Base-by-base conservation (phyloP, 805 yeast species). In the Kodamaea restingae region DNA sequence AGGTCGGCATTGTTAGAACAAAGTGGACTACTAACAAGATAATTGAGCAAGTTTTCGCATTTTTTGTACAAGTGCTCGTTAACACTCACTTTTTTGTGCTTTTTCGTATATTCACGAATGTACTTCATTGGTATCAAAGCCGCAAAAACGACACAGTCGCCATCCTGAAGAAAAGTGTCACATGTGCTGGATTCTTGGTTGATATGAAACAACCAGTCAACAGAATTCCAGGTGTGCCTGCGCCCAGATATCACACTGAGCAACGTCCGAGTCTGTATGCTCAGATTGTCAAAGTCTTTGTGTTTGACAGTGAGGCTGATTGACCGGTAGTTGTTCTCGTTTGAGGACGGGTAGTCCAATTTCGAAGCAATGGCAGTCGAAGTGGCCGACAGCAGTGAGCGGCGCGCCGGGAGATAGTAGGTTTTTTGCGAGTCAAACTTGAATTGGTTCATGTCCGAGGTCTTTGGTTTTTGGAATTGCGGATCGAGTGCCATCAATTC, bases 401-500 rank as follows among this genome's bases (percentile, higher is more conserved):
- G 30, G 7, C 35, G 21, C 12, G 44, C 8, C 4, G 49, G 45
- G 12, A 39, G 34, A 44, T 51, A 46, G 45, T 45, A 38, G 6
- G 66, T 62, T 27, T 52, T 55, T 43, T 63, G 65, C 41, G 60
- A 54, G 48, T 71, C 74, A 47, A 74, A 74, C 41, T 66, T 66
- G 55, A 71, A 74, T 36, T 60, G 55, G 38, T 66, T 67, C 39
- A 74, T 53, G 44, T 73, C 63, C 18, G 65, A 52, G 1, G 61
- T 54, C 42, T 61, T 58, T 15, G 69, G 60, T 40, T 65, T 60
- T n/a, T 41, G 42, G 51, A 64, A 76, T 47, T 76, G 81, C 1
- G 75, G 70, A 53, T 76, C 82, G 44, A 76, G 57, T 9, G 74
- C 76, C 56, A 75, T 52, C 41, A 76, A 59, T 52, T 76, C 81